Conservation (phyloP, 768 basidiomycete genomes). For the Pisolithus tinctorius region DNA sequence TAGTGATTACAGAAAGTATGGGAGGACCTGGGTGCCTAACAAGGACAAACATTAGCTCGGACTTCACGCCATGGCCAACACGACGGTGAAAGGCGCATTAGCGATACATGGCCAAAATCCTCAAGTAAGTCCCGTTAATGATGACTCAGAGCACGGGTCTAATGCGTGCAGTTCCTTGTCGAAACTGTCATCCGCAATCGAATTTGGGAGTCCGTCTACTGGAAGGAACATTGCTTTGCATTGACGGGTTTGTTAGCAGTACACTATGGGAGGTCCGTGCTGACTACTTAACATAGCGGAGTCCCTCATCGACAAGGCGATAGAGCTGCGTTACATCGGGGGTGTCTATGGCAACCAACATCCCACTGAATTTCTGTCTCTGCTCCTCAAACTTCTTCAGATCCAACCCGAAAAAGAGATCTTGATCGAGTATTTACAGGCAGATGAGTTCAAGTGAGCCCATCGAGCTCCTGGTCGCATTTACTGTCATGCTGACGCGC, state of each 20-base stretch:
- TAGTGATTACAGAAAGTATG: too few species aligned
- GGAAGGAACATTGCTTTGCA: slow-evolving; percentile 99
- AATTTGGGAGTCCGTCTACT: slow-evolving; percentile 90
- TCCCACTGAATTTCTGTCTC: slow-evolving; percentile 89
- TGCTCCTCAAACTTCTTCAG: slow-evolving; percentile 90
- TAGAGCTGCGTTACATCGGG: slow-evolving; percentile 75
- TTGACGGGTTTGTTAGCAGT: slow-evolving; percentile 61
- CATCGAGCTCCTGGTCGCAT: not conserved
- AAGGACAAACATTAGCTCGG: slow-evolving; percentile 13
- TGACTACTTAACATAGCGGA: slow-evolving; percentile 52
- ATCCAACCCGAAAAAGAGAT: slow-evolving; percentile 99
- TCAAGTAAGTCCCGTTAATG: slow-evolving; percentile 51
- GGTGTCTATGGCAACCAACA: slow-evolving; percentile 94
- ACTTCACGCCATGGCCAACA: slow-evolving; percentile 69
- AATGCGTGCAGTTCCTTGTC: slow-evolving; percentile 65
- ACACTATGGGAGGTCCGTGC: not conserved
- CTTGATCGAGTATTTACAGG: slow-evolving; percentile 86
- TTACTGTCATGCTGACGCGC: not conserved
- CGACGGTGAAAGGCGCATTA: slow-evolving; percentile 78
- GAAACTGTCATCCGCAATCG: slow-evolving; percentile 95
- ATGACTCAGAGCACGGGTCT: slow-evolving; percentile 6
- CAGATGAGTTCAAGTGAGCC: slow-evolving; percentile 97
- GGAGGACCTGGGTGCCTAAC: slow-evolving; percentile 12
- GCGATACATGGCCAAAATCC: slow-evolving; percentile 98
- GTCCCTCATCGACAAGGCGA: slow-evolving; percentile 87